Evolutionary conservation across 345 rosid species (phyloP), one percentile per base, ranked within the genome.

Genomic region (Triadica sebifera): DNA sequence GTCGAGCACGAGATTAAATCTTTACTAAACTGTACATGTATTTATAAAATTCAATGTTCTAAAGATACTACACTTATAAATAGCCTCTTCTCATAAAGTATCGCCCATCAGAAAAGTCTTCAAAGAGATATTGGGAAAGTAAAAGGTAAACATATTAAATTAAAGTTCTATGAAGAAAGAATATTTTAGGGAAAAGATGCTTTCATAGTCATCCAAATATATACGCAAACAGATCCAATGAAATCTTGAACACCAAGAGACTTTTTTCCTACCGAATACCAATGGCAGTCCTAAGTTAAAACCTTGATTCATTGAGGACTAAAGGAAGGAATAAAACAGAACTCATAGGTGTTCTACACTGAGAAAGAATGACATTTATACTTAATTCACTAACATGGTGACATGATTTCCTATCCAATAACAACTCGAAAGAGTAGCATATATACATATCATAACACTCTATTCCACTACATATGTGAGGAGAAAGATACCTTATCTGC

Each of bases 401-500:
- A 22, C 19, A 50, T 50, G 19, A 39, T 15, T 67, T 29, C 10
- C 20, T 38, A 34, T 8, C 12, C 3, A 38, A 16, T 20, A 8
- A 58, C 37, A 58, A 58, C 62, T 56, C 3, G 38, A 53, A 38
- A 17, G 15, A 24, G 24, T 10, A 61, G 20, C 53, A 63, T 15
- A 56, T 24, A 22, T 0, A 73, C 76, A 20, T 19, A 24, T 49
- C 70, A 67, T 9, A 56, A 55, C n/a, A 25, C 38, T 69, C 8
- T 5, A 37, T 25, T 65, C 37, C 16, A n/a, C 24, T 19, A 64
- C 52, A 60, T 8, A 15, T 47, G 19, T 38, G 50, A 67, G 15
- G 43, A 46, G 41, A 53, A 77, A 51, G 13, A 51, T 81, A 87
- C 90, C 87, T 85, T 82, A 46, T 91, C 96, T 0, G 82, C 86